Base-by-base conservation (phyloP, 495 filamentous ascomycete species). In the Chaetomidium leptoderma region DNA sequence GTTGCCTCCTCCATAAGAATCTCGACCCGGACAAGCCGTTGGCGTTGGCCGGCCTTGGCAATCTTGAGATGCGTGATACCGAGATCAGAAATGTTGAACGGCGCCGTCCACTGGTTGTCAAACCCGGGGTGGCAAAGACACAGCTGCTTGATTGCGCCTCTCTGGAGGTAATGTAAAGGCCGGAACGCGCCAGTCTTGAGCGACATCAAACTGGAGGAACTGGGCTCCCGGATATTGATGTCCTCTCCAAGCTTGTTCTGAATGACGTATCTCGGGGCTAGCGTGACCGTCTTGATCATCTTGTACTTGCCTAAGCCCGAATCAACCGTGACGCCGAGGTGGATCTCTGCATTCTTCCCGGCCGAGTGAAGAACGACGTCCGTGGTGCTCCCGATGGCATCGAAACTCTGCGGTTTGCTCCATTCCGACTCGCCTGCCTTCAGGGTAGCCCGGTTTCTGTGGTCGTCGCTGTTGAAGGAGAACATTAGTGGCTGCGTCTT, bases 271-370 rank as follows among this genome's bases (percentile, higher is more conserved):
- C 93, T 84, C 23, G 93, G 93, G 2, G 92, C 83, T n/a, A 97
- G 78, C 2, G 91, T 97, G 26, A 97, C 87, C 13, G 96, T 86
- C 72, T 96, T 97, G 27, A 89, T 91, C 74, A 97, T 72, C 64
- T 96, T 96, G 77, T 97, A 97, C 76, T 97, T 98, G 65, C 93
- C 95, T 66, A 95, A 87, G 37, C 93, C 93, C 60, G 95, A 86
- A 47, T 85, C 83, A 47, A 98, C 87, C 21, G 86, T 90, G 26
- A 97, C 82, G 19, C 95, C 93, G 23, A 92, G 79, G 69, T 96
- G 90, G 68, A 96, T 88, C 70, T 97, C 92, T 3, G 85, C 82
- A 55, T 86, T 85, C 27, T 80, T 86, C 21, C 75, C 76, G 6
- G 79, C 60, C 6, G 91, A 89, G 13, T 88, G 86, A 40, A 98